Conservation (phyloP, 352 stramenopile species). For the Globisporangium nodosum region DNA sequence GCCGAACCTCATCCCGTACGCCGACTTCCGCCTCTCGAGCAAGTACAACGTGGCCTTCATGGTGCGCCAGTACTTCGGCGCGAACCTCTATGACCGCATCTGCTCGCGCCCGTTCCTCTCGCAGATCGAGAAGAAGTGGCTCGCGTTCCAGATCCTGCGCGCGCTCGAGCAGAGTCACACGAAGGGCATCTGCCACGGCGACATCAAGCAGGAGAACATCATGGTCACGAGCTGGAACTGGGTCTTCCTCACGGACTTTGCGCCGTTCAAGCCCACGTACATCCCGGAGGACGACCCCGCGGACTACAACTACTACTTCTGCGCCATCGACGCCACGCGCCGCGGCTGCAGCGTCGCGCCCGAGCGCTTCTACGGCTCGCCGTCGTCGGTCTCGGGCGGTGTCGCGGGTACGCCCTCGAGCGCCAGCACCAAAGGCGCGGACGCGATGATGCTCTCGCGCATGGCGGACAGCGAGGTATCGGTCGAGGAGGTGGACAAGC, state of each 20-base stretch:
- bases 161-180: conserved; percentile 92
- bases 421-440: conserved; percentile 31
- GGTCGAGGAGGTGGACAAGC: conserved; percentile 68
- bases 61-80: conserved; percentile 94
- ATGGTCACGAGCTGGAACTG: conserved; percentile 98
- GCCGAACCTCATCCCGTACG: conserved; percentile 82
- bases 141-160: conserved; percentile 95
- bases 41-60: conserved; percentile 91
- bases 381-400: conserved; percentile 10
- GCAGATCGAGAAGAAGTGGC: conserved; percentile 96
- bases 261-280: conserved; percentile 93
- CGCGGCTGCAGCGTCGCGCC: conserved; percentile 95
- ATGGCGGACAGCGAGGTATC: conserved; percentile 68
- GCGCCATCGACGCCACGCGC: conserved; percentile 73
- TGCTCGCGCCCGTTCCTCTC: conserved; percentile 94
- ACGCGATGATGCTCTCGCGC: conserved; percentile 63
- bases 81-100: conserved; percentile 96
- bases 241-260: conserved; percentile 96
- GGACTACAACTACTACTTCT: conserved; percentile 95
- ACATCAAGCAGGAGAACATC: conserved; percentile 98
- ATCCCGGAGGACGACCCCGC: conserved; percentile 95
- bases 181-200: conserved; percentile 93
- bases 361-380: conserved; percentile 73
- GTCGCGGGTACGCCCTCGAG: conserved; percentile 14
- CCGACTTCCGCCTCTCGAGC: conserved; percentile 65